Conservation (phyloP, 2,329 filamentous ascomycete species). For the Pestalotiopsis sp. region DNA sequence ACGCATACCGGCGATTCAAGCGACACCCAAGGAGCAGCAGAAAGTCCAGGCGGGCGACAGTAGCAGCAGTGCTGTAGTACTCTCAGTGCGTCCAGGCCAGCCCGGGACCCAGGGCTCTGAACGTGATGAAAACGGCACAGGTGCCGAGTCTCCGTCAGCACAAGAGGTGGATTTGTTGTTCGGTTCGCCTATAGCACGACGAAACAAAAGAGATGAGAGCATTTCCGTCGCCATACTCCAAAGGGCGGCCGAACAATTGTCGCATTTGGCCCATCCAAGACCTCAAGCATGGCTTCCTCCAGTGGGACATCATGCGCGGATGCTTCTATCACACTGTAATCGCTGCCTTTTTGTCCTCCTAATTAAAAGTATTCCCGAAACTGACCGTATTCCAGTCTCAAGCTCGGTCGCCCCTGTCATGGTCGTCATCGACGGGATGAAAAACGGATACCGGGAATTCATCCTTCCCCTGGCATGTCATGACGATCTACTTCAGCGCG, state of each 20-base stretch:
- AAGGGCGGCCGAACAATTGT: slow-evolving; percentile 12
- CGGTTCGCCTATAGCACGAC: neutral
- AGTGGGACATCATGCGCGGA: slow-evolving; percentile 31
- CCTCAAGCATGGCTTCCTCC: slow-evolving; percentile 28
- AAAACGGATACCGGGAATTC: slow-evolving; percentile 41
- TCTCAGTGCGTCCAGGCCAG: neutral
- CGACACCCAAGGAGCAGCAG: neutral
- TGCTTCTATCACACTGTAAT: slow-evolving; percentile 38
- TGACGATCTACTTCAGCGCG: slow-evolving; percentile 35
- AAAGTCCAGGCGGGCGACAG: slow-evolving; percentile 10
- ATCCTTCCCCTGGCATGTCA: slow-evolving; percentile 42
- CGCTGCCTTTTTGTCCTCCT: neutral
- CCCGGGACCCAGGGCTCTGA: neutral
- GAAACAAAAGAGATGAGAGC: neutral
- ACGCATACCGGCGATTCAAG: neutral
- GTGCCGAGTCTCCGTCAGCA: neutral
- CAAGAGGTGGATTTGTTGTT: neutral
- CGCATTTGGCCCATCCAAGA: neutral
- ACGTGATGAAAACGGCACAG: neutral
- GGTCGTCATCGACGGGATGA: slow-evolving; percentile 38
- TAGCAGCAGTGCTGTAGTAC: neutral
- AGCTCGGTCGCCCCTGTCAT: slow-evolving; percentile 39
- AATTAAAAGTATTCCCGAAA: neutral
- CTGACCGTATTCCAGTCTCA: slow-evolving; percentile 28
- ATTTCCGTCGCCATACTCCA: neutral